Percentiles rank a stretch among this genome's conserved stretches.
Evolutionary conservation across 768 basidiomycete species (phyloP).

Genomic region (Auricularia cornea): DNA sequence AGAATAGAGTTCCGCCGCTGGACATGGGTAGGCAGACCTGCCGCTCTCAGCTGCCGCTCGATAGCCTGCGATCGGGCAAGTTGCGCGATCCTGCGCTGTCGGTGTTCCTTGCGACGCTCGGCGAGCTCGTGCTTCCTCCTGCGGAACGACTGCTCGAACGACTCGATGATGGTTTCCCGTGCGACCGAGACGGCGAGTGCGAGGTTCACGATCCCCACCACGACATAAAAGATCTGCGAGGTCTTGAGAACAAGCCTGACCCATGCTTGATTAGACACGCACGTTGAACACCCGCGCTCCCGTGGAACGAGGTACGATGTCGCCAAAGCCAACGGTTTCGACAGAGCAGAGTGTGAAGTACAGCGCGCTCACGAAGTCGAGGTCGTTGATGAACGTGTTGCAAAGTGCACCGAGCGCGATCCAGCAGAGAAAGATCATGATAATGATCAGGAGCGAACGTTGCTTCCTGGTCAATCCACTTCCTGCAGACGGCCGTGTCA

Average conservation of each 20-base stretch:
- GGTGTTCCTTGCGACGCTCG: conserved; percentile 34
- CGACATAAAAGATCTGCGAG: conserved; percentile 17
- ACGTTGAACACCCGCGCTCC: conserved; percentile 43
- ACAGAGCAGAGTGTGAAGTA: conserved; percentile 71
- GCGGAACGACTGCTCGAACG: conserved; percentile 56
- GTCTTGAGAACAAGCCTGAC: neutral
- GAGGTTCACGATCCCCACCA: conserved; percentile 54
- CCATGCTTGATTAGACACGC: neutral
- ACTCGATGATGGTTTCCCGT: conserved; percentile 66
- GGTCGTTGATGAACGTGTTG: conserved; percentile 39
- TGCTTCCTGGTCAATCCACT: conserved; percentile 78
- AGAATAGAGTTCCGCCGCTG: conserved; percentile 21
- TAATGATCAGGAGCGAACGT: conserved; percentile 61
- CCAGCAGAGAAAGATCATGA: conserved; percentile 66
- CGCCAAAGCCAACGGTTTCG: conserved; percentile 70
- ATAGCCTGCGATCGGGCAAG: conserved; percentile 20
- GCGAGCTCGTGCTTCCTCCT: conserved; percentile 43
- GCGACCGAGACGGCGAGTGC: conserved; percentile 56
- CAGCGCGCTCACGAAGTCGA: conserved; percentile 64
- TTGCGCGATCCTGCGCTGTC: conserved; percentile 13
- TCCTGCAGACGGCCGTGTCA: too few relatives aligned
- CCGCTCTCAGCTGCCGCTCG: conserved; percentile 51
- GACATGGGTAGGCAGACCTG: conserved; percentile 47
- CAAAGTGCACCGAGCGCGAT: conserved; percentile 64
- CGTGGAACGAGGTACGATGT: conserved; percentile 47